Evolutionary conservation across 306 rosid genomes (phyloP).

Genomic region (Rosa rugosa): DNA sequence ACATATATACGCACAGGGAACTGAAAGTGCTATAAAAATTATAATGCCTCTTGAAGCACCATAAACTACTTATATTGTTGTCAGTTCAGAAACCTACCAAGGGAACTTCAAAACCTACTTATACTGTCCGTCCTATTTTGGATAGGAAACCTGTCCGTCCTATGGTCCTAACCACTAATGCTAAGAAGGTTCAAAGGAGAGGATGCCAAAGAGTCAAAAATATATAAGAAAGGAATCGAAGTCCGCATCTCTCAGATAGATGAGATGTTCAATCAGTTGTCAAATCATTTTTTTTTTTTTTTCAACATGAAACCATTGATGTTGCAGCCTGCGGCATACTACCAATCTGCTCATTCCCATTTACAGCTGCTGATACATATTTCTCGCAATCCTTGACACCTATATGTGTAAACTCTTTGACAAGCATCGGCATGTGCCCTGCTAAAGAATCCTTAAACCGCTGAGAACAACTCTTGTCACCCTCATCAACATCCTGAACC

Average conservation of each 20-base stretch:
- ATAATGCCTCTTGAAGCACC: constrained; percentile 8
- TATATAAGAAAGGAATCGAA: constrained; percentile 16
- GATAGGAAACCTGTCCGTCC: not conserved
- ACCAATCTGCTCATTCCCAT: constrained; percentile 13
- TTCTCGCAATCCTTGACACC: constrained; percentile 67
- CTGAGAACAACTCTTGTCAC: constrained; percentile 74
- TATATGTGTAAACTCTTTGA: constrained; percentile 37
- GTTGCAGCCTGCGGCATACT: constrained; percentile 30
- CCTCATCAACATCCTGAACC: constrained; percentile 69
- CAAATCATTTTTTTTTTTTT: constrained; percentile 15
- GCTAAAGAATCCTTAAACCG: constrained; percentile 44
- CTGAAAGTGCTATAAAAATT: constrained; percentile 19
- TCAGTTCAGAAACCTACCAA: not conserved
- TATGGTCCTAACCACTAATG: not conserved
- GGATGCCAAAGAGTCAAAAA: not conserved
- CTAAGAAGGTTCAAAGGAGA: not conserved
- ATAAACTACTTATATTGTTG: too few species aligned
- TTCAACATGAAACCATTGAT: constrained; percentile 29
- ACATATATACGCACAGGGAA: constrained; percentile 30
- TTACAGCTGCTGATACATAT: constrained; percentile 35
- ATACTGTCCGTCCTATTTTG: not conserved
- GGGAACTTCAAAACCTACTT: not conserved
- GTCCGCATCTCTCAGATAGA: constrained; percentile 19
- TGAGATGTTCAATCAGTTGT: constrained; percentile 24
- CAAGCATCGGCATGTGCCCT: constrained; percentile 40